Evolutionary conservation across 2,329 filamentous ascomycete genomes (phyloP).

Genomic region (Aureobasidium sp.): DNA sequence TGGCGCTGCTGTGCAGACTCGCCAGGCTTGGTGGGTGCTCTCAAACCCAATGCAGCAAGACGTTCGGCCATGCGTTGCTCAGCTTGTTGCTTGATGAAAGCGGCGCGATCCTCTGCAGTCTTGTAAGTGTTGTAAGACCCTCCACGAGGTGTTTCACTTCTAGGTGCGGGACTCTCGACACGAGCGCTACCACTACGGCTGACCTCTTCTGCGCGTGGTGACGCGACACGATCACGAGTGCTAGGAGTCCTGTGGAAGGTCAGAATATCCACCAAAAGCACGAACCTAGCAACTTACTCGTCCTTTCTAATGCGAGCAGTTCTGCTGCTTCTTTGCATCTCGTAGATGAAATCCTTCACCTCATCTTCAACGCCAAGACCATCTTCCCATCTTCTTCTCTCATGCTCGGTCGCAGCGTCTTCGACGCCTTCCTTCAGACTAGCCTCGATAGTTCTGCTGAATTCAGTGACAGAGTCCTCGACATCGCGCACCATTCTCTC

Average conservation of each 20-base stretch:
- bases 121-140: conserved; percentile 67
- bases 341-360: conserved; percentile 95
- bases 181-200: conserved; percentile 22
- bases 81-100: conserved; percentile 94
- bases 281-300: conserved; percentile 35
- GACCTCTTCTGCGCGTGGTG: conserved; percentile 17
- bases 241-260: background rate
- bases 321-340: conserved; percentile 79
- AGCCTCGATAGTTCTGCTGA: conserved; percentile 75
- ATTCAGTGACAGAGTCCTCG: conserved; percentile 89
- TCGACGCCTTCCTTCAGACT: conserved; percentile 73
- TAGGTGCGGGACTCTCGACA: conserved; percentile 22
- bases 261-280: background rate
- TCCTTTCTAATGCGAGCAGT: conserved; percentile 60
- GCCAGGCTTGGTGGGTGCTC: conserved; percentile 63
- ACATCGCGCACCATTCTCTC: conserved; percentile 96
- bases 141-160: conserved; percentile 12
- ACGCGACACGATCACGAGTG: conserved; percentile 10
- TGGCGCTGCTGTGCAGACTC: conserved; percentile 77
- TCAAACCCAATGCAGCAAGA: conserved; percentile 85
- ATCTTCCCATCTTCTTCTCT: conserved; percentile 91
- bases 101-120: conserved; percentile 86
- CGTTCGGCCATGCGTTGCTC: conserved; percentile 96
- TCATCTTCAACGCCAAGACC: conserved; percentile 93
- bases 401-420: conserved; percentile 73